These are phyloP conservation scores for Mycena galericulata DNA, from an alignment of 768 basidiomycete species.

Conservation along the genomic window DNA sequence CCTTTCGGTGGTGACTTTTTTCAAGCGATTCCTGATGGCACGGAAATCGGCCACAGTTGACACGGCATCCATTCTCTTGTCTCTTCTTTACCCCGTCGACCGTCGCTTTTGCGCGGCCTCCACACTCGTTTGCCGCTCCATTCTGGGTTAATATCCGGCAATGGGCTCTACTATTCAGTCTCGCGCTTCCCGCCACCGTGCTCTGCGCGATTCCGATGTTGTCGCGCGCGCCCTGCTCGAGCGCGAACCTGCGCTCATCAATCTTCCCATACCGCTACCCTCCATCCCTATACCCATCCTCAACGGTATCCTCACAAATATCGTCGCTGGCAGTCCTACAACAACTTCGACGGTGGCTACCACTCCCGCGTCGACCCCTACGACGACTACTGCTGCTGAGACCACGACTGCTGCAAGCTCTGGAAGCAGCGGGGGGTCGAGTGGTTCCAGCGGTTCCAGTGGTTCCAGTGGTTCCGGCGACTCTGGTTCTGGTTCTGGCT, in stretches of 20 bases:
- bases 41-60: neutral
- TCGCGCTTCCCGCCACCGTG: slow-evolving; percentile 32
- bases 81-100: slow-evolving; percentile 1
- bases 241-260: slow-evolving; percentile 54
- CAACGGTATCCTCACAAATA: slow-evolving; percentile 48
- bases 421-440: neutral
- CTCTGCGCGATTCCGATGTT: slow-evolving; percentile 2
- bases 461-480: slow-evolving; percentile 24
- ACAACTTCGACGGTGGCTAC: slow-evolving; percentile 30
- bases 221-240: slow-evolving; percentile 34
- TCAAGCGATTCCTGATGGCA: neutral
- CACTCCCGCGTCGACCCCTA: slow-evolving; percentile 26
- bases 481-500: slow-evolving; percentile 29
- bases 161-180: slow-evolving; percentile 10
- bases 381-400: slow-evolving; percentile 29
- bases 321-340: slow-evolving; percentile 43
- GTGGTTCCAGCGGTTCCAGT: slow-evolving; percentile 12
- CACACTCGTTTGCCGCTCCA: slow-evolving; percentile 35
- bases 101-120: slow-evolving; percentile 17
- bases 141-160: slow-evolving; percentile 7
- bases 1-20: slow-evolving; percentile 17
- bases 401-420: slow-evolving; percentile 17
- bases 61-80: slow-evolving; percentile 15
- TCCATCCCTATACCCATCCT: slow-evolving; percentile 58
- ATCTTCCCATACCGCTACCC: slow-evolving; percentile 52